These are phyloP conservation scores for Ophiosphaerella korrae DNA, from an alignment of 2,329 filamentous ascomycete genomes.

Conservation along the genomic window DNA sequence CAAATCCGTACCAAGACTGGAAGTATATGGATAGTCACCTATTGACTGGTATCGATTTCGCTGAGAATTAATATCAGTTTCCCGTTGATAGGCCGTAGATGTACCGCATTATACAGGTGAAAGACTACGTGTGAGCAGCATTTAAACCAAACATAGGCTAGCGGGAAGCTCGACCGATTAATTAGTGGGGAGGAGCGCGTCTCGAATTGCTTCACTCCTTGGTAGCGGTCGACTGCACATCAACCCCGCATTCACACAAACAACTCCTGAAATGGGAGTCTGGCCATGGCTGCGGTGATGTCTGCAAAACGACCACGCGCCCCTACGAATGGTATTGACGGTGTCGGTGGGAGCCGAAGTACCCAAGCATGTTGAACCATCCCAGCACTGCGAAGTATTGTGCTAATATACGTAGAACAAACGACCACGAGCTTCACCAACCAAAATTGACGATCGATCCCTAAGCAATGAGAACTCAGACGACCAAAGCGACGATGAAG, in stretches of 20 bases:
- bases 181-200: constrained; percentile 28
- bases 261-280: constrained; percentile 1
- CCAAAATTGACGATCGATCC: constrained; percentile 26
- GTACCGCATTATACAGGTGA: no score
- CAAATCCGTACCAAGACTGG: background rate
- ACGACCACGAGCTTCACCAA: constrained; percentile 32
- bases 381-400: background rate
- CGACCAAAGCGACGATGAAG: constrained; percentile 12
- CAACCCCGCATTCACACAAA: constrained; percentile 1
- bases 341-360: constrained; percentile 11
- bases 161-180: background rate
- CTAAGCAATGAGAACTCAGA: constrained; percentile 16
- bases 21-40: background rate
- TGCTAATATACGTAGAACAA: constrained; percentile 35
- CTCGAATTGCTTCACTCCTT: constrained; percentile 4
- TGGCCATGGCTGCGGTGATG: constrained; percentile 34
- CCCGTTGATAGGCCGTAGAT: no score
- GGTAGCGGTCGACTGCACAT: background rate
- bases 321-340: constrained; percentile 23
- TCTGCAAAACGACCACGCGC: constrained; percentile 41
- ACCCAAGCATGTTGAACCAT: constrained; percentile 25
- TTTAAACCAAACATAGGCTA: no score
- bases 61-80: no score
- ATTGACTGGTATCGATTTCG: no score
- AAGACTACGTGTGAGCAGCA: no score